phyloP scores from a whole-genome alignment of 2,329 filamentous ascomycete genomes.

The Fusarium sp. region DNA sequence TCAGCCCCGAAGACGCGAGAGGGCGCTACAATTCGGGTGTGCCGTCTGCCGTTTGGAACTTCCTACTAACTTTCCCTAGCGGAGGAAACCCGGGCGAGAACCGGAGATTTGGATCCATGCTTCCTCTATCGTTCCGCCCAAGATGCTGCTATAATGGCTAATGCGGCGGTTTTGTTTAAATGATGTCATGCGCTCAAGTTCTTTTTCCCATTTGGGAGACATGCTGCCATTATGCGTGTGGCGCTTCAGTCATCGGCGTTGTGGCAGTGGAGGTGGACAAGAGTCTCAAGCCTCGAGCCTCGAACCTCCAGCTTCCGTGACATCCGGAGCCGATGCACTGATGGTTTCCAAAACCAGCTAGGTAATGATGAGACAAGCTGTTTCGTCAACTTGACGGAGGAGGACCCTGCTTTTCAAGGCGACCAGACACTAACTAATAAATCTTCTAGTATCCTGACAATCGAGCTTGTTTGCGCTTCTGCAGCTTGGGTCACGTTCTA shows the following conservation, averaged over 20 bases:
- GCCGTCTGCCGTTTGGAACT: constrained; percentile 8
- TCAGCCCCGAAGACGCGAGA: constrained; percentile 33
- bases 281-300: constrained; percentile 15
- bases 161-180: neutral
- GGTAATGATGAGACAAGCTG: neutral
- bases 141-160: neutral
- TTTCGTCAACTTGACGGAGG: neutral
- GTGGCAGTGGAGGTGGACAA: neutral
- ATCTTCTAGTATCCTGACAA: neutral
- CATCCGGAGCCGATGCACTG: constrained; percentile 33
- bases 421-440: neutral
- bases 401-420: neutral
- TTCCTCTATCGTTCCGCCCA: neutral
- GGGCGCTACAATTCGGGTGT: constrained; percentile 6
- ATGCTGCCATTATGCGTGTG: constrained; percentile 12
- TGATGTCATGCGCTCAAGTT: constrained; percentile 30
- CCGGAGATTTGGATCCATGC: constrained; percentile 30
- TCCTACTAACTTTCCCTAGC: neutral
- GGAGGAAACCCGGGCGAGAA: constrained; percentile 38
- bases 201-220: neutral
- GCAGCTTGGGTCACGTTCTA: constrained; percentile 9
- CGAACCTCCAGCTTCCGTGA: constrained; percentile 29
- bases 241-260: constrained; percentile 19
- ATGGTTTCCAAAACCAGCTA: constrained; percentile 19
- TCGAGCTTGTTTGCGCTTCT: constrained; percentile 9